Evolutionary conservation across 495 filamentous ascomycete species (phyloP).

Genomic region (Glonium stellatum): DNA sequence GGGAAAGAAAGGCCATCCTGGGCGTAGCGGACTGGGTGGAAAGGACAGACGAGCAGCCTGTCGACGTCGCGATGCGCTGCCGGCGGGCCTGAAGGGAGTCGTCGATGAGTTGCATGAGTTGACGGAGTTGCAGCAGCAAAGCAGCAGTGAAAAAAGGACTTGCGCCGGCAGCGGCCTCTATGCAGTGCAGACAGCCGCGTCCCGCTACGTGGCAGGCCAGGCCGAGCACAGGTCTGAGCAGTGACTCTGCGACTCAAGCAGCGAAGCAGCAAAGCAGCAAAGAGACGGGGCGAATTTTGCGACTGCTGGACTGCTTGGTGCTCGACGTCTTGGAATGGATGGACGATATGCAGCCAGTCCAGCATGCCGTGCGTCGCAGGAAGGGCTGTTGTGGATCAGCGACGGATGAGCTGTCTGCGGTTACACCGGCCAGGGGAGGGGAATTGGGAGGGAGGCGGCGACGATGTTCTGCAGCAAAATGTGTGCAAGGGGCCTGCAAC

Average conservation of each 20-base stretch:
- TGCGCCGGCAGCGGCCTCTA: too few species aligned
- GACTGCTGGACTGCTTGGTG: too few species aligned
- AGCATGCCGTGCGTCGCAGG: constrained; percentile 23
- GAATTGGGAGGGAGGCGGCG: not conserved
- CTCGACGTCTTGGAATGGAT: not conserved
- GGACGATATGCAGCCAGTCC: not conserved
- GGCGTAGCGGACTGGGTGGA: too few species aligned
- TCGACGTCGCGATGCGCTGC: constrained; percentile 15
- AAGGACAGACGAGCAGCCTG: constrained; percentile 26
- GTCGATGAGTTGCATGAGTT: too few species aligned
- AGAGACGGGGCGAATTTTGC: too few species aligned
- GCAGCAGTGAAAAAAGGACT: constrained; percentile 13
- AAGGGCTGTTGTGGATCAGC: constrained; percentile 15
- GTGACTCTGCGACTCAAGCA: too few species aligned
- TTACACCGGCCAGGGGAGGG: constrained; percentile 13
- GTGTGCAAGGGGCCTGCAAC: not conserved
- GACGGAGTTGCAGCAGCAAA: not conserved
- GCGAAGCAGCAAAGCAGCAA: too few species aligned
- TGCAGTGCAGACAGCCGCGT: constrained; percentile 11
- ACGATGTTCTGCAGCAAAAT: constrained; percentile 27
- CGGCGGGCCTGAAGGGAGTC: constrained; percentile 7
- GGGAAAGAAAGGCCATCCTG: too few species aligned
- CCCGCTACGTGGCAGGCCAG: constrained; percentile 24
- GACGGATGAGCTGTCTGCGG: constrained; percentile 21
- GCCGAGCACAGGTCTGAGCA: constrained; percentile 1